Conservation (phyloP, 192 early-diverging fungal genomes). For the Coemansia aciculifera region DNA sequence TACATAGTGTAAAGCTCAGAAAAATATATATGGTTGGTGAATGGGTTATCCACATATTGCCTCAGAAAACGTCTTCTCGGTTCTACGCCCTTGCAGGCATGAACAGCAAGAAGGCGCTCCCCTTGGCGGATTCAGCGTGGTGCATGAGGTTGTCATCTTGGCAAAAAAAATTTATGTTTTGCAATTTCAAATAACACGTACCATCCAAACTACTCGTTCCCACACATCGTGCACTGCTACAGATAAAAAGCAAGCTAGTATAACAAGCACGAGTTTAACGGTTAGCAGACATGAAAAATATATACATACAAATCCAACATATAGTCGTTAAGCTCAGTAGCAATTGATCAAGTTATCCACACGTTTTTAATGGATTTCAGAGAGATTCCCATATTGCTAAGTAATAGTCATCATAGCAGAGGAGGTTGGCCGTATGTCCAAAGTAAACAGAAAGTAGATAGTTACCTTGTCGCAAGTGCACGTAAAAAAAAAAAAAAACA, state of each 20-base stretch:
- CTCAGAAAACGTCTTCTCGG: neutral
- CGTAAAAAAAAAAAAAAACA: neutral
- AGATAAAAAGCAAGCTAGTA: neutral
- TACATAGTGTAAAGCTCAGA: conserved; percentile 14
- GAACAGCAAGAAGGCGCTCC: conserved; percentile 6
- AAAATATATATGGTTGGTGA: conserved; percentile 15
- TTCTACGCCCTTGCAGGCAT: conserved; percentile 9
- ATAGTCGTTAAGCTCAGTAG: conserved; percentile 10
- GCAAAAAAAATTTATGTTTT: neutral
- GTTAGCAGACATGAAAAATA: neutral
- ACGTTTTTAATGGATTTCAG: conserved; percentile 21
- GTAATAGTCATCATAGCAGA: conserved; percentile 14
- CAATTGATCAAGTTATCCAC: conserved; percentile 27
- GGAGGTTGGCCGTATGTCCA: neutral
- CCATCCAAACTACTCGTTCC: conserved; percentile 4
- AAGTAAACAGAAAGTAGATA: neutral
- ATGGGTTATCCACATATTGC: conserved; percentile 23
- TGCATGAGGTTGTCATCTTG: conserved; percentile 56
- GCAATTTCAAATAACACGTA: neutral
- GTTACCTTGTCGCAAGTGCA: neutral
- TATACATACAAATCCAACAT: neutral
- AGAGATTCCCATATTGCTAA: conserved; percentile 32
- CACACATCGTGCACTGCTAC: neutral
- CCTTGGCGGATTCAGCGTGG: conserved; percentile 36
- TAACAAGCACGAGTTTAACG: too few species aligned